Evolutionary conservation across 1,139 yeast species (phyloP).

Genomic region (Yamadazyma sp.): DNA sequence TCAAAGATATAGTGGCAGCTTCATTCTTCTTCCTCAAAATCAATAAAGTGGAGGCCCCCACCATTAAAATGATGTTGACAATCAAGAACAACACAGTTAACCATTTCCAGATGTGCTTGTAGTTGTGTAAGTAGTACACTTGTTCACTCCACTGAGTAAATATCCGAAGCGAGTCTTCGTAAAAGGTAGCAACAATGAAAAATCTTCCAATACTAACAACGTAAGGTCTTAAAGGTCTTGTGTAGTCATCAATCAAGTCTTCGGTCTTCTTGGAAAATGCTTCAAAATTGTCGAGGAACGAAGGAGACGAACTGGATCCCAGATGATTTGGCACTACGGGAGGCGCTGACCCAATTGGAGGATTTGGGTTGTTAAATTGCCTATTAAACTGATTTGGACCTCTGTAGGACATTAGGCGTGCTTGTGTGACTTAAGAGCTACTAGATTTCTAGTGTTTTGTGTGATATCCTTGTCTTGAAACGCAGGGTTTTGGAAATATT

Average conservation of each 20-base stretch:
- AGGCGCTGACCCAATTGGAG: conserved; percentile 7
- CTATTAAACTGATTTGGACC: conserved; percentile 34
- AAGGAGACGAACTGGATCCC: conserved; percentile 16
- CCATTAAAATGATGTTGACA: conserved; percentile 68
- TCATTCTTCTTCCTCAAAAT: conserved; percentile 70
- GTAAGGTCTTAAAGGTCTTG: conserved; percentile 61
- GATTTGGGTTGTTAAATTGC: conserved; percentile 21
- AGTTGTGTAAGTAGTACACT: conserved; percentile 76
- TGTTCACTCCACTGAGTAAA: conserved; percentile 90
- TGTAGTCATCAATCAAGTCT: conserved; percentile 44
- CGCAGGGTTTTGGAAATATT: background rate
- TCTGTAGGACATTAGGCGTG: conserved; percentile 29
- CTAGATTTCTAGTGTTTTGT: no score
- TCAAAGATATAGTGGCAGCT: conserved; percentile 69
- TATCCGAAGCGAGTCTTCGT: conserved; percentile 87
- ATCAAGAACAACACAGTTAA: conserved; percentile 70
- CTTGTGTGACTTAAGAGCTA: no score
- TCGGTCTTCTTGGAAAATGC: conserved; percentile 45
- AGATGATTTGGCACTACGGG: conserved; percentile 18
- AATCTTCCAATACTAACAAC: conserved; percentile 88
- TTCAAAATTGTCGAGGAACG: conserved; percentile 44
- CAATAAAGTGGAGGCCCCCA: conserved; percentile 68
- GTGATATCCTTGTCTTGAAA: background rate
- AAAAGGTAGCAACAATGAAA: conserved; percentile 89
- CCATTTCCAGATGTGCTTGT: conserved; percentile 78